Conservation (phyloP, 768 basidiomycete genomes). For the Auricularia cornea region DNA sequence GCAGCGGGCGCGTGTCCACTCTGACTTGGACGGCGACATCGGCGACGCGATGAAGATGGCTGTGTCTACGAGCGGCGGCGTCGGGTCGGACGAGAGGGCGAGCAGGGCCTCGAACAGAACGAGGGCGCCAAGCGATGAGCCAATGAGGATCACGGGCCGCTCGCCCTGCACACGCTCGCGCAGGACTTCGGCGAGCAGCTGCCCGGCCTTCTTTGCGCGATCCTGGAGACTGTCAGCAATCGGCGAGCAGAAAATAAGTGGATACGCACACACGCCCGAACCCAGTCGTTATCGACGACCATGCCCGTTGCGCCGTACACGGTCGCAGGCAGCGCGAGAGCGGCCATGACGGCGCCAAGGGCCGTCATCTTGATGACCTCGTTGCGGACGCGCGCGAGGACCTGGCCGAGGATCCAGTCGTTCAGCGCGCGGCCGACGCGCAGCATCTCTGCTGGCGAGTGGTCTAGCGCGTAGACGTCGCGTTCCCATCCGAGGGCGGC, state of each 20-base stretch:
- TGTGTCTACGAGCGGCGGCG: conserved; percentile 28
- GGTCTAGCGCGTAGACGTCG: conserved; percentile 30
- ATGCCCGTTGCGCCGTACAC: conserved; percentile 15
- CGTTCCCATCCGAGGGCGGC: conserved; percentile 1
- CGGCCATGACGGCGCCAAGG: conserved; percentile 31
- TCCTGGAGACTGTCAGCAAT: conserved; percentile 19
- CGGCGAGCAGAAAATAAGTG: not conserved
- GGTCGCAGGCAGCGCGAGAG: conserved; percentile 20
- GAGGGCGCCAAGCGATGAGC: conserved; percentile 34
- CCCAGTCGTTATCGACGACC: conserved; percentile 20
- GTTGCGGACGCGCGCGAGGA: conserved; percentile 22
- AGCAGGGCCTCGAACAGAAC: conserved; percentile 27
- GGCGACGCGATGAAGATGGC: conserved; percentile 35
- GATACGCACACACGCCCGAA: conserved; percentile 14
- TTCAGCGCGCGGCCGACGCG: conserved; percentile 20
- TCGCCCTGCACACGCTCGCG: conserved; percentile 34
- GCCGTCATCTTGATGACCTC: conserved; percentile 37
- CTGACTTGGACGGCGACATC: conserved; percentile 22
- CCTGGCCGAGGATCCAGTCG: conserved; percentile 20
- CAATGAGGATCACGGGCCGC: conserved; percentile 33
- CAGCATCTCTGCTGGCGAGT: conserved; percentile 19
- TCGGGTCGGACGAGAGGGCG: conserved; percentile 16
- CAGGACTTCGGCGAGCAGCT: conserved; percentile 35
- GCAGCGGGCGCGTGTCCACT: conserved; percentile 26
- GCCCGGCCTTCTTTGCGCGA: conserved; percentile 33